A percentile compares a stretch with the other conserved stretches of the same genome.
phyloP scores from a whole-genome alignment of 805 yeast species.

The Pichia nanzhaoensis region DNA sequence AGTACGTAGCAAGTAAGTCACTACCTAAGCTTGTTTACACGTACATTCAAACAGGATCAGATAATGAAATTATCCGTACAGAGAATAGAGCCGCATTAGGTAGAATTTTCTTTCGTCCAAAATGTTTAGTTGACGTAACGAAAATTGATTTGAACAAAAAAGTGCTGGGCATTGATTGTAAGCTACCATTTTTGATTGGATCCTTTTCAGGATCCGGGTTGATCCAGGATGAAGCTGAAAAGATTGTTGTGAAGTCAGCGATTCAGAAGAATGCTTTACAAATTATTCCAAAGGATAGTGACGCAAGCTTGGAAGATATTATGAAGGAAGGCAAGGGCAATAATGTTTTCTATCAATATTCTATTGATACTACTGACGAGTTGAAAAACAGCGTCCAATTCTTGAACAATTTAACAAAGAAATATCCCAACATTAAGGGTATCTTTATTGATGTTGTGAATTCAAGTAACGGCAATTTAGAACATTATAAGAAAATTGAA shows the following conservation, averaged over 20 bases:
- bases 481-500: constrained; percentile 78
- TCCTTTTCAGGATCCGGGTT: constrained; percentile 85
- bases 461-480: constrained; percentile 75
- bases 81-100: constrained; percentile 84
- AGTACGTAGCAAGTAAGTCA: constrained; percentile 69
- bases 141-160: constrained; percentile 53
- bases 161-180: constrained; percentile 55
- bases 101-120: constrained; percentile 78
- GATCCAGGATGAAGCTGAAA: constrained; percentile 85
- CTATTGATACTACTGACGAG: constrained; percentile 57
- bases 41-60: constrained; percentile 80
- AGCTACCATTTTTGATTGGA: constrained; percentile 79
- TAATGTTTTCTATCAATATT: constrained; percentile 75
- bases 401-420: constrained; percentile 28
- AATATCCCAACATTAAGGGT: constrained; percentile 55
- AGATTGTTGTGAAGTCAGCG: constrained; percentile 68
- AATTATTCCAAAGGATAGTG: constrained; percentile 82
- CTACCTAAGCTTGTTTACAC: constrained; percentile 77
- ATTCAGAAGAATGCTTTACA: constrained; percentile 58
- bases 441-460: constrained; percentile 83
- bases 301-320: constrained; percentile 74
- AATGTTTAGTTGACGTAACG: constrained; percentile 66
- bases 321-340: constrained; percentile 49
- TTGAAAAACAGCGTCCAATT: constrained; percentile 39
- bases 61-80: constrained; percentile 78